Evolutionary conservation across 169 alveolate species (phyloP).

Genomic region (Babesia bovis): DNA sequence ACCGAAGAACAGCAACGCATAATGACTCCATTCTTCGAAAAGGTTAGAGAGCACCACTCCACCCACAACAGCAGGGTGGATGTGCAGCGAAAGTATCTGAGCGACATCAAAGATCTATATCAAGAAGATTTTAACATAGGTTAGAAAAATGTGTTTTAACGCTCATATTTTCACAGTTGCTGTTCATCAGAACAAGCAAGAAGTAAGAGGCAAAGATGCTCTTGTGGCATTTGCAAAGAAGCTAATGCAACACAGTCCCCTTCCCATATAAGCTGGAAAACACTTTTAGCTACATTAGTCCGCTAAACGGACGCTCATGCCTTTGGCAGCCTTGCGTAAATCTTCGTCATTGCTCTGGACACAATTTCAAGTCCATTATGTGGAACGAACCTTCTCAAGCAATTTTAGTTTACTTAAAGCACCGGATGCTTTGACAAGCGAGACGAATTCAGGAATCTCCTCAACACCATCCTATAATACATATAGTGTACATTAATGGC

Average conservation of each 20-base stretch:
- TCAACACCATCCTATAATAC: slow-evolving; percentile 75
- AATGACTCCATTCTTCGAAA: slow-evolving; percentile 13
- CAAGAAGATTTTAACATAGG: slow-evolving; percentile 94
- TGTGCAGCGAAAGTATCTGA: slow-evolving; percentile 94
- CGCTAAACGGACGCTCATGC: slow-evolving; percentile 46
- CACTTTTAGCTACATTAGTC: not conserved
- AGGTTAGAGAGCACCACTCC: slow-evolving; percentile 68
- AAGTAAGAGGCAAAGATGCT: slow-evolving; percentile 84
- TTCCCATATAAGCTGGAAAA: slow-evolving; percentile 47
- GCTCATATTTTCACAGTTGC: slow-evolving; percentile 41
- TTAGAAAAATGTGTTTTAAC: slow-evolving; percentile 9
- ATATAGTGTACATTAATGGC: not conserved
- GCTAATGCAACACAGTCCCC: slow-evolving; percentile 70
- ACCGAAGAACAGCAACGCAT: slow-evolving; percentile 28
- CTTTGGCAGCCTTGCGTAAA: slow-evolving; percentile 60
- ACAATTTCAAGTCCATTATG: not conserved
- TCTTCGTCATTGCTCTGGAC: slow-evolving; percentile 48
- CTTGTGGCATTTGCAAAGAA: slow-evolving; percentile 64
- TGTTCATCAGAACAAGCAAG: slow-evolving; percentile 87
- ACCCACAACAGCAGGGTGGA: slow-evolving; percentile 75
- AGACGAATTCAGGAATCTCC: slow-evolving; percentile 78
- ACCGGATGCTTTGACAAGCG: slow-evolving; percentile 79
- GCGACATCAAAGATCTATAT: slow-evolving; percentile 92
- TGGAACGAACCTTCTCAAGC: slow-evolving; percentile 66
- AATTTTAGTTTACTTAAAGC: slow-evolving; percentile 73